Conservation (phyloP, 345 rosid genomes). For the Hirschfeldia incana region DNA sequence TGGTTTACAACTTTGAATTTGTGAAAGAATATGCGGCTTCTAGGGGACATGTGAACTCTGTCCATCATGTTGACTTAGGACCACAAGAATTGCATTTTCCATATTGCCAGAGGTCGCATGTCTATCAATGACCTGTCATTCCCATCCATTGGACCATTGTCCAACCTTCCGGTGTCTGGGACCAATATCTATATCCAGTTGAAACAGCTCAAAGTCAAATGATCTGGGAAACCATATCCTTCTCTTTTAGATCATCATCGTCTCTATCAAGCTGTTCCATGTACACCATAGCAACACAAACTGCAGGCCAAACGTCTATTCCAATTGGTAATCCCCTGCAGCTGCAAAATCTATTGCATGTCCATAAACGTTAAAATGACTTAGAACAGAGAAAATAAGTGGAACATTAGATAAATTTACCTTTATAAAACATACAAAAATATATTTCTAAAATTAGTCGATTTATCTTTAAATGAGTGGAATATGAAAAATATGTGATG, state of each 20-base stretch:
- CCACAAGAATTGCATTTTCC: conserved; percentile 93
- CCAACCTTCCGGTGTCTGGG: conserved; percentile 98
- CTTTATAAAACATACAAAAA: too few relatives aligned
- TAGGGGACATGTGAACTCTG: conserved; percentile 28
- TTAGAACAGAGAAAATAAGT: too few relatives aligned
- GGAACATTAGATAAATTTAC: too few relatives aligned
- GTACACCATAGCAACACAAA: conserved; percentile 95
- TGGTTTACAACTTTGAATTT: conserved; percentile 46
- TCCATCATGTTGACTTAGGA: conserved; percentile 82
- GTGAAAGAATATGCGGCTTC: conserved; percentile 49
- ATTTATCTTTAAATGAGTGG: too few relatives aligned
- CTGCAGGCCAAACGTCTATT: conserved; percentile 97
- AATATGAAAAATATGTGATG: too few relatives aligned
- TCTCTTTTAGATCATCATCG: conserved; percentile 82
- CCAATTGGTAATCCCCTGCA: conserved; percentile 92
- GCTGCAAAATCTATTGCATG: conserved; percentile 69
- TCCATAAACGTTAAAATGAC: too few relatives aligned
- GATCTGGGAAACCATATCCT: conserved; percentile 94
- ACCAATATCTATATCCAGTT: conserved; percentile 65
- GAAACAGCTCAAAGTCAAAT: conserved; percentile 15
- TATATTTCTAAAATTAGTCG: too few relatives aligned
- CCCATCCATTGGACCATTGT: conserved; percentile 55
- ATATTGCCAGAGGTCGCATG: conserved; percentile 96
- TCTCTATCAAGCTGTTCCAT: conserved; percentile 98
- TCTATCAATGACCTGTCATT: conserved; percentile 85